Evolutionary conservation across 768 basidiomycete genomes (phyloP).

Genomic region (Rhodotorula babjevae): DNA sequence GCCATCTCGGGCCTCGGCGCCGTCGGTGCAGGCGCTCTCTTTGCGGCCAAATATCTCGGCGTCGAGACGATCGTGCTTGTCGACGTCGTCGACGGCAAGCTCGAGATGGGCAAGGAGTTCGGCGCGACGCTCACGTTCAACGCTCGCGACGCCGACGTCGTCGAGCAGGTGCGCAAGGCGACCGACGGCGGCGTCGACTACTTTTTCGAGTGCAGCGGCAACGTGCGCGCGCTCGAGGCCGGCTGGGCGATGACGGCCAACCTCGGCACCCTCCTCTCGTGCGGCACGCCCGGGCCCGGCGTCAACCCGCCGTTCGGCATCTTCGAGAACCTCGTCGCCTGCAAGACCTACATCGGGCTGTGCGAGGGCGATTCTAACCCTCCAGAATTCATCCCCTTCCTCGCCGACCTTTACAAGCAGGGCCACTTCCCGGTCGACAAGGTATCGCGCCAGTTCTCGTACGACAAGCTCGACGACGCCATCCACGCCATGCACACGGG

Average conservation of each 20-base stretch:
- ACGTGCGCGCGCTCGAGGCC: conserved; percentile 14
- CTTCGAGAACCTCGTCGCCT: conserved; percentile 22
- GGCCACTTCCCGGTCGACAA: conserved; percentile 44
- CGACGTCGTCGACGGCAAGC: conserved; percentile 33
- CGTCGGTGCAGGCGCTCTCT: conserved; percentile 39
- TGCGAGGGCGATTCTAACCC: conserved; percentile 41
- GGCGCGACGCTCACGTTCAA: conserved; percentile 38
- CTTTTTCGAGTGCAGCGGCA: conserved; percentile 38
- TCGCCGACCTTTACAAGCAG: conserved; percentile 34
- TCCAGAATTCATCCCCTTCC: not conserved
- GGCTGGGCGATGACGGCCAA: conserved; percentile 29
- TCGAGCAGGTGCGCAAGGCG: conserved; percentile 22
- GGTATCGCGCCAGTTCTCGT: conserved; percentile 35
- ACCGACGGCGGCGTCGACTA: conserved; percentile 36
- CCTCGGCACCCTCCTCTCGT: conserved; percentile 2
- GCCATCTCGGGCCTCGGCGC: conserved; percentile 40
- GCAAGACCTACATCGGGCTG: conserved; percentile 17
- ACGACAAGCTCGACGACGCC: conserved; percentile 41
- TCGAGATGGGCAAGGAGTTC: conserved; percentile 31
- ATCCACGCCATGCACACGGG: conserved; percentile 39
- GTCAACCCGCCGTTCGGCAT: conserved; percentile 13
- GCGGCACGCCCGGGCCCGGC: conserved; percentile 29
- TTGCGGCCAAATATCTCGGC: conserved; percentile 29
- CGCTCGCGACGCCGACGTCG: conserved; percentile 18
- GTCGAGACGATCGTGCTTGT: conserved; percentile 37